Evolutionary conservation across 345 rosid genomes (phyloP).

Genomic region (Salix koriyanagi): DNA sequence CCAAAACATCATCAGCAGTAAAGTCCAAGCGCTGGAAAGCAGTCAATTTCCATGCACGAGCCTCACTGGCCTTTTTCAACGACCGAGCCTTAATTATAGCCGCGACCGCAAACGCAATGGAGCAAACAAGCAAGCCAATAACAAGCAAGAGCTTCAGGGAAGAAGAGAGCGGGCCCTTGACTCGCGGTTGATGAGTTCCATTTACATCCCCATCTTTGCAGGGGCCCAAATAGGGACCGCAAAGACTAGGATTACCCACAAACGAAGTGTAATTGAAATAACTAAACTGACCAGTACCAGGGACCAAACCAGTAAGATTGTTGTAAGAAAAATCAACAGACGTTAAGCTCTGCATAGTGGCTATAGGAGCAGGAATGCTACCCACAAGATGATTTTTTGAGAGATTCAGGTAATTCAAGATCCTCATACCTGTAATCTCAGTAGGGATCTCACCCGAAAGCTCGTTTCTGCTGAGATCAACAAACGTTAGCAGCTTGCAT

Average conservation of each 20-base stretch:
- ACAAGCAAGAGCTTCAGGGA: conserved; percentile 80
- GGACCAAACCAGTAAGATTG: conserved; percentile 87
- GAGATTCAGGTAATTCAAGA: conserved; percentile 75
- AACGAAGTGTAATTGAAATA: conserved; percentile 90
- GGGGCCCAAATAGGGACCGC: conserved; percentile 83
- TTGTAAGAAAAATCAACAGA: conserved; percentile 89
- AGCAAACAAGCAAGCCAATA: conserved; percentile 72
- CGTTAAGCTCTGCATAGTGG: conserved; percentile 87
- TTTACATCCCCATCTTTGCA: conserved; percentile 57
- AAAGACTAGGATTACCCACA: conserved; percentile 67
- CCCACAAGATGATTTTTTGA: conserved; percentile 77
- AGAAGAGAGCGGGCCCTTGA: conserved; percentile 65
- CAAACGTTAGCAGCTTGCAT: conserved; percentile 72
- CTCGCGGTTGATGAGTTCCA: conserved; percentile 49
- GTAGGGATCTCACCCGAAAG: conserved; percentile 77
- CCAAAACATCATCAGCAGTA: conserved; percentile 74
- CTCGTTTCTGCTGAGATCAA: conserved; percentile 77
- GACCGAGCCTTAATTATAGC: conserved; percentile 83
- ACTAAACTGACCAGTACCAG: conserved; percentile 82
- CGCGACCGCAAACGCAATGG: conserved; percentile 72
- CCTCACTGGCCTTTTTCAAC: conserved; percentile 69
- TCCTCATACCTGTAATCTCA: conserved; percentile 73
- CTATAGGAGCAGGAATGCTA: conserved; percentile 60
- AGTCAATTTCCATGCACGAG: conserved; percentile 88
- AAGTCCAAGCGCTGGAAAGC: conserved; percentile 94